These are phyloP conservation scores for Sedum album DNA, from an alignment of 164 flowering plant species.

Conservation along the genomic window DNA sequence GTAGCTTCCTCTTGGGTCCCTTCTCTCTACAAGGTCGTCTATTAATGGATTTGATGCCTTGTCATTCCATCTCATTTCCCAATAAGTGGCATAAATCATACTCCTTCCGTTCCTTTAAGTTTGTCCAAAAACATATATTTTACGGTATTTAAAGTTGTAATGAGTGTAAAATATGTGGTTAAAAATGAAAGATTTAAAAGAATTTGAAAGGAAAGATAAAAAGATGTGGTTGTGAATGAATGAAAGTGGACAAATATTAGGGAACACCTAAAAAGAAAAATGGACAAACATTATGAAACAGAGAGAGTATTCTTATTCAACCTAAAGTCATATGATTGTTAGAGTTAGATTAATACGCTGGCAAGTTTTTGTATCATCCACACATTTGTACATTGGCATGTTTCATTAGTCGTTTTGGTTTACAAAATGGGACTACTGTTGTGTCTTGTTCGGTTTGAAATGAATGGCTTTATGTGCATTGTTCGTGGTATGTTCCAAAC, in stretches of 20 bases:
- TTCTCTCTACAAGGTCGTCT: background rate
- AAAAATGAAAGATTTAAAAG: too few species aligned
- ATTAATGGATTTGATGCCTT: background rate
- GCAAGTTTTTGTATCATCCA: background rate
- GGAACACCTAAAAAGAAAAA: too few species aligned
- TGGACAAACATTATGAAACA: too few species aligned
- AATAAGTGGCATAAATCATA: background rate
- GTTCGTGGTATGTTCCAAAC: background rate
- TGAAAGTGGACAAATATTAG: too few species aligned
- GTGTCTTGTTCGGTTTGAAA: background rate
- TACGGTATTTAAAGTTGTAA: too few species aligned
- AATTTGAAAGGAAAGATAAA: too few species aligned
- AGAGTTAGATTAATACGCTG: background rate
- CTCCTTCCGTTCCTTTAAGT: too few species aligned
- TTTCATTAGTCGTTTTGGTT: background rate
- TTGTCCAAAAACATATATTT: too few species aligned
- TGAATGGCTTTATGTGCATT: background rate
- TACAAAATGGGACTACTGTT: background rate
- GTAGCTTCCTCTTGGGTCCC: conserved; percentile 20
- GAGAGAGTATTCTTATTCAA: too few species aligned
- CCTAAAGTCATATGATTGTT: background rate
- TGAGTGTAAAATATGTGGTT: too few species aligned
- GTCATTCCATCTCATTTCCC: background rate
- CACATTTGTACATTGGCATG: background rate
- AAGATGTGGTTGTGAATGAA: too few species aligned